Evolutionary conservation across 805 yeast species (phyloP).

Genomic region (Candida peoriensis): DNA sequence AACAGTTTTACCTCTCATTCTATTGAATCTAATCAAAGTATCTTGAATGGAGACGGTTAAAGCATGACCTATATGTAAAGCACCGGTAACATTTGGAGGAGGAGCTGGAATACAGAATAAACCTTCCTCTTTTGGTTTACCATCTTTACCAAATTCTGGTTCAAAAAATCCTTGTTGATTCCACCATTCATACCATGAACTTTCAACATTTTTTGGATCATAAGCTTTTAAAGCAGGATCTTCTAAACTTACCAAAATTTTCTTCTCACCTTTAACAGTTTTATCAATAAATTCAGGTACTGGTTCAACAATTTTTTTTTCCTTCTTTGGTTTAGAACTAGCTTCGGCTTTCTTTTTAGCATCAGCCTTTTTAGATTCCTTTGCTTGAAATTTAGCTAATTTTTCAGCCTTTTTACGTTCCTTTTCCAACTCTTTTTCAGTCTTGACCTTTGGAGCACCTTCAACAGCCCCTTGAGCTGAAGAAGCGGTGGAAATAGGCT

Average conservation of each 20-base stretch:
- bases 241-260: constrained; percentile 77
- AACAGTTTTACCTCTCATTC: constrained; percentile 96
- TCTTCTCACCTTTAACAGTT: constrained; percentile 89
- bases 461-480: constrained; percentile 8
- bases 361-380: constrained; percentile 67
- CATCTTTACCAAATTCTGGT: constrained; percentile 77
- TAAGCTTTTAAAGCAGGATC: constrained; percentile 94
- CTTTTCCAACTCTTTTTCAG: constrained; percentile 78
- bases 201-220: constrained; percentile 87
- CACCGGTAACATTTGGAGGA: constrained; percentile 99
- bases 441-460: constrained; percentile 43
- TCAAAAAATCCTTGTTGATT: constrained; percentile 77
- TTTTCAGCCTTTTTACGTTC: constrained; percentile 87
- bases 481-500: constrained; percentile 10
- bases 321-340: constrained; percentile 54
- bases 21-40: constrained; percentile 83
- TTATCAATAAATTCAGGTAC: constrained; percentile 81
- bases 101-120: constrained; percentile 93
- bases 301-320: constrained; percentile 66
- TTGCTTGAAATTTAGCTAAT: constrained; percentile 80
- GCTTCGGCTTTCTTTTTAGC: constrained; percentile 33
- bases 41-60: constrained; percentile 94
- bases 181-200: constrained; percentile 99
- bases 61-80: constrained; percentile 97
- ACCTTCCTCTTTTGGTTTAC: constrained; percentile 77